phyloP scores from a whole-genome alignment of 371 early-diverging fungal species.

The Encephalitozoon hellem region DNA sequence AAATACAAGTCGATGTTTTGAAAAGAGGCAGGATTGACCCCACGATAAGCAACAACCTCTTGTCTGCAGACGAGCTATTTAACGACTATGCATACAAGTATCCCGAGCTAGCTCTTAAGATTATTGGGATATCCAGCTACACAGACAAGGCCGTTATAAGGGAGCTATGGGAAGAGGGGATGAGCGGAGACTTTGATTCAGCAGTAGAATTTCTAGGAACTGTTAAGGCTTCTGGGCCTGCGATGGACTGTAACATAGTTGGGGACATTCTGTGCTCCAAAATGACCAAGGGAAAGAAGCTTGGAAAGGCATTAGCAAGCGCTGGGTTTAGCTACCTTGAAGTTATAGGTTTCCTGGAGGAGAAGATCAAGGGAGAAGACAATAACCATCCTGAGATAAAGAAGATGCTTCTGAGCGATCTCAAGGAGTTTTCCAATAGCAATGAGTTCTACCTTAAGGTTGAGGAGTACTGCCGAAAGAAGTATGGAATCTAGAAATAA shows the following conservation, averaged over 20 bases:
- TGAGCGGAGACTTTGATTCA: conserved; percentile 4
- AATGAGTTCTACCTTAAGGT: background rate
- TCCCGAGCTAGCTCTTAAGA: conserved; percentile 38
- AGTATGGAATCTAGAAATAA: conserved; percentile 12
- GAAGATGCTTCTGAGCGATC: conserved; percentile 13
- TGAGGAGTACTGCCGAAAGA: conserved; percentile 14
- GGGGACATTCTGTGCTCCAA: conserved; percentile 18
- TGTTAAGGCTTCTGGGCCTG: conserved; percentile 7
- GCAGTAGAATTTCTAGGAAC: background rate
- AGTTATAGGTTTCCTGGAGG: conserved; percentile 12
- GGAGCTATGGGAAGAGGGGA: conserved; percentile 11
- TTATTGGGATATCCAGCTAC: conserved; percentile 36
- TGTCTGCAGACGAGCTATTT: conserved; percentile 44
- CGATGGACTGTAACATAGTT: conserved; percentile 17
- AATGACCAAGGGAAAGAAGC: background rate
- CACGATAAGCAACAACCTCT: conserved; percentile 12
- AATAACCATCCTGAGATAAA: conserved; percentile 6
- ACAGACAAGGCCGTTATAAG: conserved; percentile 30
- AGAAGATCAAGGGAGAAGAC: conserved; percentile 19
- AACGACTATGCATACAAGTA: conserved; percentile 51
- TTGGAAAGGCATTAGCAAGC: background rate
- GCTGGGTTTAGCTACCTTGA: conserved; percentile 21
- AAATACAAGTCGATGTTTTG: conserved; percentile 45
- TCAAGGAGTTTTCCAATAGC: background rate
- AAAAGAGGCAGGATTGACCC: conserved; percentile 16